These are phyloP conservation scores for Paracoccidioides lutzii DNA, from an alignment of 2,329 filamentous ascomycete species.

Conservation along the genomic window DNA sequence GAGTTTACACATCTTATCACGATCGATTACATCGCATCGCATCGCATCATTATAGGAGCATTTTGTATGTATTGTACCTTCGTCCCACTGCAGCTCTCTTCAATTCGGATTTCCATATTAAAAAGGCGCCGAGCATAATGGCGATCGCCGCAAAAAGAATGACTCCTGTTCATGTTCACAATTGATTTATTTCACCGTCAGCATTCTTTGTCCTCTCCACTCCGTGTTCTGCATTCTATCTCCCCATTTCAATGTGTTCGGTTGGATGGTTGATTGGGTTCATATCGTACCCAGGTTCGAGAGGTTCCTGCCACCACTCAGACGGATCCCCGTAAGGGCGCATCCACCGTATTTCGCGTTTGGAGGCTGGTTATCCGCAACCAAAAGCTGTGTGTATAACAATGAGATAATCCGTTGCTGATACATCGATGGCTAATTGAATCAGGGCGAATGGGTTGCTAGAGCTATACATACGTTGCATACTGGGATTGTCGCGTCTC, in stretches of 20 bases:
- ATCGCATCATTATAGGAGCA: neutral
- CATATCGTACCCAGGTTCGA: constrained; percentile 63
- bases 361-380: constrained; percentile 45
- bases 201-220: constrained; percentile 4
- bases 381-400: constrained; percentile 46
- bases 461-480: constrained; percentile 57
- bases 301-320: constrained; percentile 53
- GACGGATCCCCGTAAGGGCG: constrained; percentile 57
- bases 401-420: neutral
- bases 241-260: neutral
- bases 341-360: constrained; percentile 56
- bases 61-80: constrained; percentile 45
- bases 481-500: constrained; percentile 67
- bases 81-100: constrained; percentile 90
- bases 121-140: constrained; percentile 51
- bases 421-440: neutral
- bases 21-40: neutral
- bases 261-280: neutral
- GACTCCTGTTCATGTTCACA: constrained; percentile 46
- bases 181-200: constrained; percentile 16
- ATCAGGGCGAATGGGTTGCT: neutral
- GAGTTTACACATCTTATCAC: neutral
- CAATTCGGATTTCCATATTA: constrained; percentile 69
- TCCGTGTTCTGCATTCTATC: neutral
- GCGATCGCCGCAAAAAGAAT: constrained; percentile 71